These are phyloP conservation scores for Gyrodon lividus DNA, from an alignment of 768 basidiomycete species.

Conservation along the genomic window DNA sequence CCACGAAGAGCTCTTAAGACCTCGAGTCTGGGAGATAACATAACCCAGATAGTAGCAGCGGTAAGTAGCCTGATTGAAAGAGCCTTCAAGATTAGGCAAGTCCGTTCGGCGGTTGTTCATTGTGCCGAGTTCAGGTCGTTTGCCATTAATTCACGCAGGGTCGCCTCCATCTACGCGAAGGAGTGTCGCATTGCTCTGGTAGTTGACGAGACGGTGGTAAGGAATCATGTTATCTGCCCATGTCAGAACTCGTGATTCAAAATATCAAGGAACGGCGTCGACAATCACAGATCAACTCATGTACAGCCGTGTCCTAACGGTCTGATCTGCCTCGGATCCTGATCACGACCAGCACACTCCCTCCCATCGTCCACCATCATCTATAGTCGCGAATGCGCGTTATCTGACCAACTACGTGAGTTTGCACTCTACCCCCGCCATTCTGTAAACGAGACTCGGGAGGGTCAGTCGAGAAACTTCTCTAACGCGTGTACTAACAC, in stretches of 20 bases:
- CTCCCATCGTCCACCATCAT: conserved; percentile 8
- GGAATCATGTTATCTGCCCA: neutral
- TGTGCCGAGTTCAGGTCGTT: conserved; percentile 3
- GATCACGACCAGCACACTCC: conserved; percentile 7
- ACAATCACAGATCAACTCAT: conserved; percentile 15
- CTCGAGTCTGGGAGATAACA: neutral
- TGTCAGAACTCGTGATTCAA: conserved; percentile 11
- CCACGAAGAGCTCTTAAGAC: neutral
- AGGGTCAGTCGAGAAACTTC: conserved; percentile 16
- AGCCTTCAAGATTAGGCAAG: conserved; percentile 1
- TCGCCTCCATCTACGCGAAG: neutral
- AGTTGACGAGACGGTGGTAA: neutral
- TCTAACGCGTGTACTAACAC: conserved; percentile 53
- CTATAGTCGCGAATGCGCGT: conserved; percentile 16
- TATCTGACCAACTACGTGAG: conserved; percentile 15
- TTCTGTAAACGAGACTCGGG: neutral
- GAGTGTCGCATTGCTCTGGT: neutral
- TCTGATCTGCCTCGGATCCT: neutral
- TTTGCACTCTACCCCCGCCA: neutral
- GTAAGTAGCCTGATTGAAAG: neutral
- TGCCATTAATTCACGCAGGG: neutral
- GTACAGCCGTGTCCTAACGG: neutral
- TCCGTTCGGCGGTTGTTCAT: neutral
- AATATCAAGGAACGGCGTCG: conserved; percentile 10
- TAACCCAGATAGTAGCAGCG: neutral